Conservation (phyloP, 2,329 filamentous ascomycete species). For the Curvularia eragrostidis region DNA sequence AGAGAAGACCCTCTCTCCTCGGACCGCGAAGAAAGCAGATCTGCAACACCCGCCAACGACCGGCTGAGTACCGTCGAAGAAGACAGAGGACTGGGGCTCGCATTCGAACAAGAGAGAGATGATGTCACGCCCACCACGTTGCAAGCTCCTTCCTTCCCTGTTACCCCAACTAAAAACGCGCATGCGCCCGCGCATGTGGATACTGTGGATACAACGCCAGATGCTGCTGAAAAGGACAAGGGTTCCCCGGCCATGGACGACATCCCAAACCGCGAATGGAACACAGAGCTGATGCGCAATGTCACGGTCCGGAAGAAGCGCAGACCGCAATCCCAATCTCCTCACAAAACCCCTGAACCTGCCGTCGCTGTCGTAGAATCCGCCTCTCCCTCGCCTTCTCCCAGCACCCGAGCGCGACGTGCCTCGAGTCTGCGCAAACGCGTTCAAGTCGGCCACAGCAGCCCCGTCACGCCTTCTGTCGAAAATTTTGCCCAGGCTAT, state of each 20-base stretch:
- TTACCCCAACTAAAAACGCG: background rate
- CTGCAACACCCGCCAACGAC: conserved; percentile 36
- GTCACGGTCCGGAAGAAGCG: conserved; percentile 50
- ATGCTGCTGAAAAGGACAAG: conserved; percentile 24
- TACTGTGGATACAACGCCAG: conserved; percentile 8
- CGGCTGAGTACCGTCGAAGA: conserved; percentile 41
- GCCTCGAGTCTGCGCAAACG: conserved; percentile 44
- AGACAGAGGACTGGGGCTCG: conserved; percentile 45
- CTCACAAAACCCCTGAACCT: conserved; percentile 19
- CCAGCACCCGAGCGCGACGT: conserved; percentile 28
- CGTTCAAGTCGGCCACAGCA: conserved; percentile 42
- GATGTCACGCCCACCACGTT: conserved; percentile 44
- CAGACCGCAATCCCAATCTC: conserved; percentile 33
- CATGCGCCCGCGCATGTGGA: conserved; percentile 18
- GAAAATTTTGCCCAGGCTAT: conserved; percentile 59
- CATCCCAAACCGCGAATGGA: conserved; percentile 49
- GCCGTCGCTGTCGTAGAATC: conserved; percentile 22
- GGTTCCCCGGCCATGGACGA: conserved; percentile 29
- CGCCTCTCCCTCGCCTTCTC: conserved; percentile 26
- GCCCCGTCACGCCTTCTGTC: conserved; percentile 49
- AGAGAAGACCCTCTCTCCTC: conserved; percentile 50
- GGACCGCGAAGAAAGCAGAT: conserved; percentile 40
- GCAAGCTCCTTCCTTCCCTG: conserved; percentile 20
- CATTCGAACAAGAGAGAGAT: conserved; percentile 42
- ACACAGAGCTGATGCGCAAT: conserved; percentile 52